phyloP scores from a whole-genome alignment of 108 stramenopile genomes.

The Nitzschia inconspicua region DNA sequence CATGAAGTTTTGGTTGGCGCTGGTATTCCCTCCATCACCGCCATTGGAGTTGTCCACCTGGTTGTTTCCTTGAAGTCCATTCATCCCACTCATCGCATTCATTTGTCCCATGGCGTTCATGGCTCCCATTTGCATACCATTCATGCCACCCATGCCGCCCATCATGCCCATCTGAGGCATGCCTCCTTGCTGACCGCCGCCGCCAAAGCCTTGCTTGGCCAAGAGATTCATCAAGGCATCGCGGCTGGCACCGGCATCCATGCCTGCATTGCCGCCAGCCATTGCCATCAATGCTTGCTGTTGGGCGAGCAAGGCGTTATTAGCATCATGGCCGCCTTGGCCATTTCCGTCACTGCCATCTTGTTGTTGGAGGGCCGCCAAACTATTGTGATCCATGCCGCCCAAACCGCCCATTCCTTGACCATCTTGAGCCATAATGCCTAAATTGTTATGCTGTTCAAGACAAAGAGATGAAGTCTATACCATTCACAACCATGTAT shows the following conservation, averaged over 20 bases:
- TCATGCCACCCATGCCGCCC: constrained; percentile 17
- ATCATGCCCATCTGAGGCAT: constrained; percentile 27
- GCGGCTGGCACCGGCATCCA: constrained; percentile 29
- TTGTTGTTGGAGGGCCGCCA: too few species aligned
- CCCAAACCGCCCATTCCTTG: too few species aligned
- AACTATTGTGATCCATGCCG: too few species aligned
- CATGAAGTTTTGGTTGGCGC: constrained; percentile 6
- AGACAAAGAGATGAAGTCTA: too few species aligned
- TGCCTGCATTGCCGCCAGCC: constrained; percentile 9
- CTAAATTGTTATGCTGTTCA: too few species aligned
- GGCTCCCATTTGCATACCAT: constrained; percentile 21
- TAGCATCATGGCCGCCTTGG: constrained; percentile 1
- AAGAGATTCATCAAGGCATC: constrained; percentile 40
- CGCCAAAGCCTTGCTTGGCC: constrained; percentile 27
- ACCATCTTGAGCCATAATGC: too few species aligned
- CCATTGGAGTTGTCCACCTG: background rate
- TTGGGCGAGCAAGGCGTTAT: constrained; percentile 22
- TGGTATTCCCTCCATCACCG: background rate
- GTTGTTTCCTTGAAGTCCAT: constrained; percentile 3
- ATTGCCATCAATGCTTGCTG: constrained; percentile 32
- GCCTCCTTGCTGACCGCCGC: constrained; percentile 10
- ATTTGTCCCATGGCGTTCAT: constrained; percentile 26
- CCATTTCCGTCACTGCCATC: background rate
- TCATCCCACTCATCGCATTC: constrained; percentile 13
- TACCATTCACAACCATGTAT: too few species aligned